Evolutionary conservation across 2,329 filamentous ascomycete species (phyloP), one percentile per base, ranked within the genome.

Genomic region (Dryadomyces quercivorus): DNA sequence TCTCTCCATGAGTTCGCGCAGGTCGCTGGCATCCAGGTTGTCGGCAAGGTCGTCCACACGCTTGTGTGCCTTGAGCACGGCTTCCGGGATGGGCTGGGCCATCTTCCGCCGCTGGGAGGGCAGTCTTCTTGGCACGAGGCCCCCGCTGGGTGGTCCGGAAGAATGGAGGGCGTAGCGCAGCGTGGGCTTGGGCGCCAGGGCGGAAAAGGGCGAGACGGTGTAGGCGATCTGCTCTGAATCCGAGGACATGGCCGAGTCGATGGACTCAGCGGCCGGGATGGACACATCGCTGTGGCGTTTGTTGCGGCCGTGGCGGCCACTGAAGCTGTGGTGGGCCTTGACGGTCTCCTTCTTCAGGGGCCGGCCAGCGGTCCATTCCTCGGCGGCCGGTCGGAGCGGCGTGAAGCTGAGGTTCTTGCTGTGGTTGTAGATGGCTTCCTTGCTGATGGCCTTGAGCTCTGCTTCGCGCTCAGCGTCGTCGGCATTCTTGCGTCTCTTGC

Each of bases 1-100:
- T 57, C 93, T 77, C 62, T 98, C 93, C 80, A 98, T 85, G 34
- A 97, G 75, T 65, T 95, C 87, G 56, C 92, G 80, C 43, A 98
- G 68, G 61, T 89, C 91, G 52, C 85, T 81, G 3, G 93, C 86
- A 68, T 89, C 88, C 54, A 98, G 75, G 56, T 88, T 85, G 64
- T 97, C 87, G 21, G 90, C 93, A 47, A 97, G 70, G 68, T 86
- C 71, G 70, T 88, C 70, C 65, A 86, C 69, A 63, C 81, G 70
- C 69, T 84, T 82, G 61, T 80, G 79, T 3, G 77, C 77, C 59
- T 76, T 81, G 31, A 83, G 63, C 0, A 72, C 75, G 42, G 81
- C 82, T 57, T 88, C 81, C 0, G 79, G 75, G 16, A 84, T 80
- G n/a, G 76, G 69, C 60, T 73, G 67, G 38, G 72, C 66, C 57